Base-by-base conservation (phyloP, 192 early-diverging fungal genomes). In the Allomyces arbusculus region DNA sequence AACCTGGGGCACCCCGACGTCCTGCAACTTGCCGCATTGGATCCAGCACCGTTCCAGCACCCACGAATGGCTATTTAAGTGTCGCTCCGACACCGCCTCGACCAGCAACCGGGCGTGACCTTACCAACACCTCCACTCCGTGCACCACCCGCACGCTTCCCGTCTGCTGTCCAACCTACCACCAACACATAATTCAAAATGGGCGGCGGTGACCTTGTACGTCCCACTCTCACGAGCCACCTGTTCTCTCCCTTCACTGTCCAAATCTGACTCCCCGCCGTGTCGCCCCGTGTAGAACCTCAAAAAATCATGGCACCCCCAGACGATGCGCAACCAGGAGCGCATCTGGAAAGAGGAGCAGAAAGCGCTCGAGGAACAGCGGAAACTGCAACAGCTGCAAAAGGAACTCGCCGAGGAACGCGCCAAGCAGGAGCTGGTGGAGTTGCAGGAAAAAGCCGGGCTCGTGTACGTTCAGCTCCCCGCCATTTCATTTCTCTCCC, bases 221-320 rank as follows among this genome's bases (percentile, higher is more conserved):
- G 73, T 69, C 9, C 11, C 26, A 4, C 26, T 28, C 26, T 28
- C 26, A 28, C 26, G 26, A 23, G 4, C 14, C 62, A 44, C 28
- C 23, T 3, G n/a, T 23, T 33, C 24, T 1, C 2, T 22, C 0
- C 28, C 10, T 23, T 55, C 11, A 8, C 1, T 23, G 12, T 63
- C 24, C 24, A 45, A 20, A 67, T 7, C 50, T 24, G 23, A 23
- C 33, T 44, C 43, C 62, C 26, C 26, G 0, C 16, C 12, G 3
- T 23, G 25, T 45, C 62, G 26, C 4, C 26, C 4, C 26, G 40
- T 65, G 19, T 44, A 78, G 76, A 93, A 91, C 70, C 80, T 94
- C 80, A 95, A 96, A 87, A 98, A 96, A 79, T 91, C 87, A 40
- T 98, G 93, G 93, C 95, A 95, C 84, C 91, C 95, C 67, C 79